A percentile compares a stretch with the other conserved stretches of the same genome.
These are phyloP conservation scores for Cutaneotrichosporon sp. DNA, from an alignment of 1,284 basidiomycete genomes.

Conservation along the genomic window DNA sequence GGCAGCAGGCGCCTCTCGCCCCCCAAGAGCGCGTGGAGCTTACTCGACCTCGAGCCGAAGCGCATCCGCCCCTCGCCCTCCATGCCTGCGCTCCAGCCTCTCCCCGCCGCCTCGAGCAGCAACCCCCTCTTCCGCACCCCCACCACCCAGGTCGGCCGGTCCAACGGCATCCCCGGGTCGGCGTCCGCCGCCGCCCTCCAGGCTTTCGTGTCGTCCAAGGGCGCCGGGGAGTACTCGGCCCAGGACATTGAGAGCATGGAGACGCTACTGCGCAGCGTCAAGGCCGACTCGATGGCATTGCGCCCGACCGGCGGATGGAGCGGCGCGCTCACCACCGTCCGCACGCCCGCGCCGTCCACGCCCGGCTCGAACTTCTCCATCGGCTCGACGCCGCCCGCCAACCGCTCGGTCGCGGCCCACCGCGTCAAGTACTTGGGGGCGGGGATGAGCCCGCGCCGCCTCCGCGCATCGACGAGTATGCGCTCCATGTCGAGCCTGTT, in stretches of 20 bases:
- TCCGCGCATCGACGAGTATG: constrained; percentile 16
- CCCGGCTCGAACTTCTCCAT: constrained; percentile 27
- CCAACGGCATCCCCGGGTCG: constrained; percentile 10
- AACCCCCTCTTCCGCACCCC: constrained; percentile 9
- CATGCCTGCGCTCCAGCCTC: constrained; percentile 10
- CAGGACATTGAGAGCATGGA: constrained; percentile 41
- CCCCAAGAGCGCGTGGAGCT: constrained; percentile 14
- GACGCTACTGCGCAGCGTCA: constrained; percentile 33
- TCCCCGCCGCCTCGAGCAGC: neutral
- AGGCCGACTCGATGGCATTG: constrained; percentile 23
- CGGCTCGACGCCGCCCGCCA: constrained; percentile 8
- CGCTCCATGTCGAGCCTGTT: constrained; percentile 22
- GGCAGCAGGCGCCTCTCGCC: neutral
- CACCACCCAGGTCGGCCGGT: neutral
- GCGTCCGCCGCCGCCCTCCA: constrained; percentile 32
- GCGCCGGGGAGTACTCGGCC: constrained; percentile 28
- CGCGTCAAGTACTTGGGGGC: constrained; percentile 40
- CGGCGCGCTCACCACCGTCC: constrained; percentile 21
- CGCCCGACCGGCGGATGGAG: constrained; percentile 25
- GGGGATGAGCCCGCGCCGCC: constrained; percentile 40
- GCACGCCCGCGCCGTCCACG: constrained; percentile 8
- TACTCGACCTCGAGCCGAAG: constrained; percentile 10
- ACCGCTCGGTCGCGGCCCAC: neutral
- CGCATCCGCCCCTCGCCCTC: constrained; percentile 17
- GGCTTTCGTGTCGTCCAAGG: constrained; percentile 40